Evolutionary conservation across 163 green algal species (phyloP), one percentile per base, ranked within the genome.

Genomic region (Prototheca stagnorum): DNA sequence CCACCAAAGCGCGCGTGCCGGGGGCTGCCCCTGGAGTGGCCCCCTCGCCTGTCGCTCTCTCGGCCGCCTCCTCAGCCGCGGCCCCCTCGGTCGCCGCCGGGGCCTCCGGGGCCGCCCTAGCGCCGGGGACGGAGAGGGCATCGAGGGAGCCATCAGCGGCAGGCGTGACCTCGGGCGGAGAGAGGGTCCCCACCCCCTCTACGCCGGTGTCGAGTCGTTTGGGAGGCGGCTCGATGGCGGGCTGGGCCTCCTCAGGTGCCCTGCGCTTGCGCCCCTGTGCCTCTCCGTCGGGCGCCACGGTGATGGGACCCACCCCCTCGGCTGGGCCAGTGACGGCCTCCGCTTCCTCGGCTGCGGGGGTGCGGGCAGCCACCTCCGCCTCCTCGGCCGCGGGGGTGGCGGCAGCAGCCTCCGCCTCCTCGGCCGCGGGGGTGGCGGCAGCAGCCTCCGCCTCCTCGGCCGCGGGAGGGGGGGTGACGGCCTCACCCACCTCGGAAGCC

Each of bases 1-100:
- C 77, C 23, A 54, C 59, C 57, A 87, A 51, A 14, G 70, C 73
- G 20, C 51, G 35, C 0, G 43, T 66, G 19, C 43, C n/a, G 3
- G 46, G 46, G 46, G 50, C 39, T 2, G 4, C 17, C 3, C 46
- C 54, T 2, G 21, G 31, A 0, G 54, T 44, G 33, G 49, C 53
- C 5, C 39, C 44, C 28, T 48, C 54, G 0, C 29, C 44, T 3
- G 16, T 19, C 3, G 25, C 31, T 7, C 34, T 8, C 51, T 49
- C 31, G 35, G 26, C 2, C 33, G 23, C 28, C 33, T 36, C 28
- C 29, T 52, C 17, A 28, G 40, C 16, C 17, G 21, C 12, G 19
- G 40, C 7, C 20, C 7, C 40, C 14, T 27, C 17, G 15, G 16
- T 19, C 31, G 21, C 41, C 11, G 33, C 29, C 29, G 21, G 17